A percentile compares a stretch with the other conserved stretches of the same genome.
Evolutionary conservation across 179 eudicot genomes (phyloP).

Genomic region (Gypsophila paniculata): DNA sequence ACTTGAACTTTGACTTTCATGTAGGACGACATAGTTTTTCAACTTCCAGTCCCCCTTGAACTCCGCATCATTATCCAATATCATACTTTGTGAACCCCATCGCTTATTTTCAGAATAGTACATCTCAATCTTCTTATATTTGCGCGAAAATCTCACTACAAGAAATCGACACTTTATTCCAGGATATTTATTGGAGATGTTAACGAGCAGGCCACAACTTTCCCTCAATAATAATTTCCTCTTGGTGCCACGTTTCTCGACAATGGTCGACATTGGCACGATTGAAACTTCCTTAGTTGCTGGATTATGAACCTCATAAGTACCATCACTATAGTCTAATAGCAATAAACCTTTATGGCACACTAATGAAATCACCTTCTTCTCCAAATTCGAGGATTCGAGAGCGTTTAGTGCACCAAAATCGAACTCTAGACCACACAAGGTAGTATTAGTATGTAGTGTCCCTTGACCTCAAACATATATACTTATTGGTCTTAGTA

Average conservation of each 20-base stretch:
- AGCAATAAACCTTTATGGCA: constrained; percentile 3
- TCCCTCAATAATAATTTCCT: not conserved
- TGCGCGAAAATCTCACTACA: not conserved
- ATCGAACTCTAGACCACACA: not conserved
- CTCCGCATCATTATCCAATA: not conserved
- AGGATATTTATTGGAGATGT: not conserved
- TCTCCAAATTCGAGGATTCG: not conserved
- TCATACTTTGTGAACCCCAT: not conserved
- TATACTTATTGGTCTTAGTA: not conserved
- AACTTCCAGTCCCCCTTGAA: not conserved
- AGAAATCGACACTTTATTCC: not conserved
- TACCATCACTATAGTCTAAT: not conserved
- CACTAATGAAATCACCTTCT: not conserved
- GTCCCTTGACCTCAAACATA: not conserved
- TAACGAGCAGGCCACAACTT: not conserved
- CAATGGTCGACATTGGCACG: not conserved
- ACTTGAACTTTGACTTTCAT: not conserved
- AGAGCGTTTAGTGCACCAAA: not conserved
- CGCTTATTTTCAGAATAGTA: not conserved
- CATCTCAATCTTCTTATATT: not conserved
- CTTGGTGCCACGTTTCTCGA: not conserved
- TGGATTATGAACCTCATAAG: constrained; percentile 1
- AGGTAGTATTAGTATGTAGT: not conserved
- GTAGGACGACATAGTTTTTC: not conserved
- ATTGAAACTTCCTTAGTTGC: not conserved